Evolutionary conservation across 495 filamentous ascomycete species (phyloP).

Genomic region (Evernia prunastri): DNA sequence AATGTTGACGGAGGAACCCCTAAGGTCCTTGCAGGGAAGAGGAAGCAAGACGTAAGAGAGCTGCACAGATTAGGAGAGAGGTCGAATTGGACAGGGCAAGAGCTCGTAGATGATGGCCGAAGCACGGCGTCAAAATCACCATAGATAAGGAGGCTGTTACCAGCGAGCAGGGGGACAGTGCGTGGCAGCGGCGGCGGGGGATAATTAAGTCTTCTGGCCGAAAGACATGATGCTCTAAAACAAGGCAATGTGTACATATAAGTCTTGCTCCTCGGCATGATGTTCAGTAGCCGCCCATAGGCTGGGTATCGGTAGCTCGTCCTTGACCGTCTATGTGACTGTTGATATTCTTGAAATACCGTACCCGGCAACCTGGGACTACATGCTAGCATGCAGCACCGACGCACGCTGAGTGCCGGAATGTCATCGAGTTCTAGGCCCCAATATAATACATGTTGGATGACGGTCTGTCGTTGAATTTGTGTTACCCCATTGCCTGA

Average conservation of each 20-base stretch:
- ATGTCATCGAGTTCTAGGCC: neutral
- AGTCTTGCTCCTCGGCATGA: neutral
- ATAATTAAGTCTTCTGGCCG: neutral
- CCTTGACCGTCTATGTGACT: neutral
- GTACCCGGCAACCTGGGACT: neutral
- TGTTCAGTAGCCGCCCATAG: neutral
- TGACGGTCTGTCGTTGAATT: neutral
- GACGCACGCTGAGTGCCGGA: neutral
- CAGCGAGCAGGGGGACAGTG: neutral
- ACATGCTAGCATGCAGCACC: neutral
- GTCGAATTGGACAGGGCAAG: neutral
- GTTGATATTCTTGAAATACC: neutral
- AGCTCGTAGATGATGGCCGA: neutral
- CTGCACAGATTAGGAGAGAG: slow-evolving; percentile 6
- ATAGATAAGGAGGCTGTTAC: neutral
- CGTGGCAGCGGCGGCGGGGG: neutral
- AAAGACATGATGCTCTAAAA: neutral
- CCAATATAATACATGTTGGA: neutral
- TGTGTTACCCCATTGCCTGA: neutral
- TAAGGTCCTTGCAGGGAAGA: slow-evolving; percentile 7
- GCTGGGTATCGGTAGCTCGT: neutral
- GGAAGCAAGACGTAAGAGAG: slow-evolving; percentile 3
- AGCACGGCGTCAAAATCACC: neutral
- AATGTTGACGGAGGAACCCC: neutral
- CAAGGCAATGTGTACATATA: neutral